Evolutionary conservation across 1,284 basidiomycete genomes (phyloP), one percentile per base, ranked within the genome.

Genomic region (Cutaneotrichosporon spelunceum): DNA sequence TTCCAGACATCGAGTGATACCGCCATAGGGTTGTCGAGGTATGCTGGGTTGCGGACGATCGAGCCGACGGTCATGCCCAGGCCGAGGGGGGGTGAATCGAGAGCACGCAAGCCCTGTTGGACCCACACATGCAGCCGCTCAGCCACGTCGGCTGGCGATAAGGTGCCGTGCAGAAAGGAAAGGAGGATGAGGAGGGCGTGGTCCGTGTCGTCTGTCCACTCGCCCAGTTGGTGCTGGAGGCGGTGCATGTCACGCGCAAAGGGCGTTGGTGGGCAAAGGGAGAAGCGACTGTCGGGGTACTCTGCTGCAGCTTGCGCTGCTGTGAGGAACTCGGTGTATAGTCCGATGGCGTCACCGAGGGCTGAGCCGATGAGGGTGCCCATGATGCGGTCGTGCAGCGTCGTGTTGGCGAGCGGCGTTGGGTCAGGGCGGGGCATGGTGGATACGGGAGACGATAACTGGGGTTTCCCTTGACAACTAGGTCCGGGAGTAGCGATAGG

Each of bases 171-270:
- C 60, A 65, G 57, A 26, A 36, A 59, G 9, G 63, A 65, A 3
- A 65, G 57, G 26, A 65, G 42, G 23, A 65, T 50, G 27, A 65
- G 49, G 7, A 65, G 53, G 14, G 60, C 54, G 36, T 65, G 63
- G 63, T 65, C 63, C 49, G 63, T 65, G 57, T 65, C 63, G 57
- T 65, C 63, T 11, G 63, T 65, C 63, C 63, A 65, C 45, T 65
- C 60, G 39, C 63, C 63, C 1, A 34, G 34, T 0, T 29, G 34
- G 54, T 65, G 63, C 50, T 61, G 57, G 21, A 61, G 53, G 21
- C 63, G 60, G 54, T 65, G 63, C 10, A 59, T 54, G 63, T 65
- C 63, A 44, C 50, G 63, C 11, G 54, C 57, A n/a, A 65, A 61
- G 19, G 53, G 63, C 14, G 63, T 65, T 2, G 60, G 33, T 1